Base-by-base conservation (phyloP, 495 filamentous ascomycete genomes). In the Mycothermus thermophilus region DNA sequence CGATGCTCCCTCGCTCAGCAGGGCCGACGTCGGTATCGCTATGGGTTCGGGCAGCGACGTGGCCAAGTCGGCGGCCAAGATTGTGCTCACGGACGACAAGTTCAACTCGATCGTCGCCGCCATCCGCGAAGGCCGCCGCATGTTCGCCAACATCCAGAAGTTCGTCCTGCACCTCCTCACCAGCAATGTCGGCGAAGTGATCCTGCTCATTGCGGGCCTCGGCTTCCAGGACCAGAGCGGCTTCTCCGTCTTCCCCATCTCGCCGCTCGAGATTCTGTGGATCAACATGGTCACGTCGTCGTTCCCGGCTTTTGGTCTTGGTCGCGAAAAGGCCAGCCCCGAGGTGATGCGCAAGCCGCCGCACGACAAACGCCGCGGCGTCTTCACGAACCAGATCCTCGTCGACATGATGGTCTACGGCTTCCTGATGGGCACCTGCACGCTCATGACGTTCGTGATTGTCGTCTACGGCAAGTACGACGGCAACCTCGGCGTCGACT, bases 21-120 rank as follows among this genome's bases (percentile, higher is more conserved):
- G 72, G 15, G 79, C 83, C 3, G 83, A 90, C 44, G 80, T 87
- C 6, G 83, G 83, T 18, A 90, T 90, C 38, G 83, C 82, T 14
- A 87, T 88, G 81, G 83, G 82, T 10, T 72, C 77, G 28, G 86
- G 85, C 4, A 85, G 79, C 16, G 86, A 93, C 42, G 85, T 93
- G n/a, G 85, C 85, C 17, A 92, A 87, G 51, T 81, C 80, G 22
- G 83, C 83, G 2, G 76, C 83, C 3, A 84, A 87, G 52, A 85
- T 92, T 49, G 82, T 92, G 8, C 60, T 92, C 14, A 87, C 83
- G 0, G 82, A 90, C 54, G 85, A 92, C 55, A 88, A 93, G 53
- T 90, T 90, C 54, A 78, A 80, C 20, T 75, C 69, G 9, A 86
- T 86, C 43, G 76, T 84, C 3, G 75, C 72, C 15, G 79, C 78